These are phyloP conservation scores for Scedosporium apiospermum DNA, from an alignment of 2,329 filamentous ascomycete genomes.

Conservation along the genomic window DNA sequence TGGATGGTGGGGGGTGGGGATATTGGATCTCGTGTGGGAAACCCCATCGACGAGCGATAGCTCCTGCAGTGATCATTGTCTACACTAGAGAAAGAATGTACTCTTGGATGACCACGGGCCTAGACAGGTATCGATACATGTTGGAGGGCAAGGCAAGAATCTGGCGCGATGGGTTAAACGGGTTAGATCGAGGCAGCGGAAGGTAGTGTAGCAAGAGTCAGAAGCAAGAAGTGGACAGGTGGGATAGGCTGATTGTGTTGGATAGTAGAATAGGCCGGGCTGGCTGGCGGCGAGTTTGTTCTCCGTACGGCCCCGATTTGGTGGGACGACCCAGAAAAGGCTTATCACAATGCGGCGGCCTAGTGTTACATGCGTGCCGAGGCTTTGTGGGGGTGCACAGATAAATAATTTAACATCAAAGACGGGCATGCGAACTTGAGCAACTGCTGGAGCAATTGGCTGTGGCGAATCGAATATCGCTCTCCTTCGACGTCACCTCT, in stretches of 20 bases:
- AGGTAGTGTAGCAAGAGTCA: not conserved
- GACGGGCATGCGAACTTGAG: not conserved
- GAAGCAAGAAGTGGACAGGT: not conserved
- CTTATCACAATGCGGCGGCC: constrained; percentile 1
- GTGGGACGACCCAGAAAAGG: not conserved
- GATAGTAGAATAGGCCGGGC: not conserved
- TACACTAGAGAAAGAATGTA: not conserved
- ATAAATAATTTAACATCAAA: not conserved
- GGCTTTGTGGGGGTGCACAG: constrained; percentile 4
- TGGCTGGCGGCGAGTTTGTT: not conserved
- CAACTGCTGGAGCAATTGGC: not conserved
- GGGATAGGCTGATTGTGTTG: not conserved
- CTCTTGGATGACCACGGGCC: not conserved
- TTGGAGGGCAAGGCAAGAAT: not conserved
- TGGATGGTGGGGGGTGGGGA: constrained; percentile 1
- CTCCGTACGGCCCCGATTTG: not conserved
- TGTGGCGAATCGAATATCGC: not conserved
- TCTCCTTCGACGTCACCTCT: constrained; percentile 1
- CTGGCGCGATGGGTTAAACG: not conserved
- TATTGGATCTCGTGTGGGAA: not conserved
- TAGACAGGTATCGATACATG: not conserved
- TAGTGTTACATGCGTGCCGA: not conserved
- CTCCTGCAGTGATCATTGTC: not conserved
- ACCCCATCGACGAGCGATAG: not conserved
- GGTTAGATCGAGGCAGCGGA: not conserved